Base-by-base conservation (phyloP, 306 rosid genomes). In the Ziziphus jujuba region DNA sequence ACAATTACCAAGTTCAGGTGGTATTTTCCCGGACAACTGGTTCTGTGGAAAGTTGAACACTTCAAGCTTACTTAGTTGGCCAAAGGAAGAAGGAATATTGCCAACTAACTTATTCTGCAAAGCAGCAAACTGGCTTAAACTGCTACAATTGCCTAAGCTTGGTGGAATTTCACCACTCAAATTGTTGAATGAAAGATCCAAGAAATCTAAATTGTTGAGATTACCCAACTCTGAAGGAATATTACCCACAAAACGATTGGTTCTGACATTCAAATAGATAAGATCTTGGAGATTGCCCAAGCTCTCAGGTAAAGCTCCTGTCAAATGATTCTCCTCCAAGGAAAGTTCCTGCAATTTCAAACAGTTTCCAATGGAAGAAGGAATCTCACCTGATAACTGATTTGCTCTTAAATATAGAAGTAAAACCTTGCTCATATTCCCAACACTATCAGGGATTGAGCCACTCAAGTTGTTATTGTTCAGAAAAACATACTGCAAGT, bases 321-420 rank as follows among this genome's bases (percentile, higher is more conserved):
- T 70, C 59, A 91, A 44, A 0, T 63, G 56, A 52, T 92, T 92
- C 0, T 0, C 2, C 24, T 67, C n/a, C 80, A 87, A 70, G 53
- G 0, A 53, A 69, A 88, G 77, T 2, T 81, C 84, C 60, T 58
- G 49, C 28, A 91, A 63, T 17, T 72, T 61, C 57, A 75, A 79
- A 75, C 96, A 88, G 52, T 79, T 86, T 28, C 84, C 89, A 60
- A 91, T 77, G 20, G 93, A 86, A 2, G 83, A 80, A 38, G 97
- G 96, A 70, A 91, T 79, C 21, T 43, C 43, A 53, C 88, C 93
- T 0, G 88, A 84, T 6, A 91, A 76, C 35, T 17, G 35, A 59
- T 91, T 91, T 20, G 2, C 1, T 0, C 76, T 20, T 3, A 88
- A 67, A 72, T 80, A 77, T 52, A 91, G 28, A 14, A 4, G 0